Evolutionary conservation across 257 asterid genomes (phyloP).

Genomic region (Ajuga chamaepitys): DNA sequence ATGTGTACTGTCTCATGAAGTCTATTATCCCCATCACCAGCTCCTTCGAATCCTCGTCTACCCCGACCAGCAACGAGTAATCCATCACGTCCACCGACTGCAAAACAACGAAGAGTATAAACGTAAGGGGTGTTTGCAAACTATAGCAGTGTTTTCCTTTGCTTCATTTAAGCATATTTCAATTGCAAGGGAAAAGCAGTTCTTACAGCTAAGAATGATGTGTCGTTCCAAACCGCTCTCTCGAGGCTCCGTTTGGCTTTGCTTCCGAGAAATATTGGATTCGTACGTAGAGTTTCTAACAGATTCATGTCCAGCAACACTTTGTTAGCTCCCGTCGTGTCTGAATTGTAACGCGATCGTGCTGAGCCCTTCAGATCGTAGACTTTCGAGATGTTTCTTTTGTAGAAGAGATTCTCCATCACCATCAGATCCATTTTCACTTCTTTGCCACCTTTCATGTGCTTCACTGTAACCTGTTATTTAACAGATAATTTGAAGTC

Average conservation of each 20-base stretch:
- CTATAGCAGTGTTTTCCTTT: no score
- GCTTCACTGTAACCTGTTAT: slow-evolving; percentile 53
- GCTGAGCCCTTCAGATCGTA: slow-evolving; percentile 92
- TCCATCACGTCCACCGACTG: slow-evolving; percentile 98
- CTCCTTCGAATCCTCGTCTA: slow-evolving; percentile 82
- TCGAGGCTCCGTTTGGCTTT: slow-evolving; percentile 78
- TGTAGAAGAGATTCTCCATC: slow-evolving; percentile 93
- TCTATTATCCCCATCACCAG: slow-evolving; percentile 86
- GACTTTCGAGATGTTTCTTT: slow-evolving; percentile 55
- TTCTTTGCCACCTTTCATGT: slow-evolving; percentile 74
- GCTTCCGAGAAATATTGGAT: slow-evolving; percentile 87
- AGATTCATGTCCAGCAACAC: slow-evolving; percentile 82
- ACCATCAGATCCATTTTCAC: slow-evolving; percentile 91
- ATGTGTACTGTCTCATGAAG: slow-evolving; percentile 93
- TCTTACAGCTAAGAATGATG: slow-evolving; percentile 86
- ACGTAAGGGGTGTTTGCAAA: no score
- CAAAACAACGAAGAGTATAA: background rate
- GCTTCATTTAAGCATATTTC: no score
- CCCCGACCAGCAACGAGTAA: slow-evolving; percentile 88
- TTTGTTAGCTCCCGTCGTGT: slow-evolving; percentile 65
- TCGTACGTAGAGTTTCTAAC: slow-evolving; percentile 67
- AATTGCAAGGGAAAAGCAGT: background rate
- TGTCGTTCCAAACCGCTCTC: slow-evolving; percentile 97
- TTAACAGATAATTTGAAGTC: background rate
- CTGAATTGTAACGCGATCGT: slow-evolving; percentile 75